Evolutionary conservation across 345 rosid genomes (phyloP), one percentile per base, ranked within the genome.

Genomic region (Citrus cavaleriei): DNA sequence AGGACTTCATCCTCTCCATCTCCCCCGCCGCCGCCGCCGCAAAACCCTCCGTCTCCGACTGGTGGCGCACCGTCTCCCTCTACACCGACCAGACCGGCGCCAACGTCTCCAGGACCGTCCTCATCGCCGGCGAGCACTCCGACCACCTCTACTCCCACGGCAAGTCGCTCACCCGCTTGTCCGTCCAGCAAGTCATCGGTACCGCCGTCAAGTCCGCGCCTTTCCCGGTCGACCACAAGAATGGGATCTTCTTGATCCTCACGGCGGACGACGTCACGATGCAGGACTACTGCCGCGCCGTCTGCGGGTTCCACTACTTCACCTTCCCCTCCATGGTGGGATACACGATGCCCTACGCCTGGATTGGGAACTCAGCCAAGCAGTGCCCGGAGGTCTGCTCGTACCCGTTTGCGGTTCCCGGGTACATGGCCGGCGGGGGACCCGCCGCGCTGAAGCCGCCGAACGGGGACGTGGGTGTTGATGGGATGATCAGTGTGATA

Each of bases 261-360:
- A 92, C 98, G 1, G 80, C 97, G 7, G 82, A 88, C 46, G 97
- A 94, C 79, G 97, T 96, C 10, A 80, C 88, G 57, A 85, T 96
- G 74, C 97, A 96, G 73, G 99, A 96, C 70, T 96, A 90, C 78
- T 96, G 99, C 79, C 89, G 99, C 10, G 97, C 97, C 1, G 99
- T 93, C 4, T 96, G 99, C 25, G 99, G 99, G 0, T 96, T 96
- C 82, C 99, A 96, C 63, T 96, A 96, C 73, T 96, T 96, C 81
- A 96, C 99, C 3, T 96, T 96, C 86, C 98, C 99, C 1, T 93
- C 99, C 0, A 86, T 91, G 91, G 99, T 96, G 34, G 99, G 99
- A 6, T 91, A 96, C 92, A 96, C 99, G 0, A 76, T 96, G 72
- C 99, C 99, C 16, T 96, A 93, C 84, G 99, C 99, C 4, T 96